These are phyloP conservation scores for Phytophthora sp. DNA, from an alignment of 352 stramenopile genomes.

Conservation along the genomic window DNA sequence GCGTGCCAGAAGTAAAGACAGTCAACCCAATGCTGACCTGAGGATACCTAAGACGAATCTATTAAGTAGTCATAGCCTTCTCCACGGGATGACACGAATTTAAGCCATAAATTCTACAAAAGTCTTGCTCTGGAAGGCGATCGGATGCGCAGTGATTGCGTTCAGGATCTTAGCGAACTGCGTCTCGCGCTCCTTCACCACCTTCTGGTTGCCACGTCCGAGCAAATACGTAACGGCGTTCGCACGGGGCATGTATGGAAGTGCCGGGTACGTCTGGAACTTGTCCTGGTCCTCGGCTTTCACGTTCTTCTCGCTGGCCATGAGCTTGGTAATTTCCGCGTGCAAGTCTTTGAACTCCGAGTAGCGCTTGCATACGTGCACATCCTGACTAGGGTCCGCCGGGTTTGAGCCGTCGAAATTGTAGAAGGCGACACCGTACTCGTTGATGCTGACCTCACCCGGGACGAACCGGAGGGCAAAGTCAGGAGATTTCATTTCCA, in stretches of 20 bases:
- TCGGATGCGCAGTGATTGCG: constrained; percentile 58
- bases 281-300: constrained; percentile 47
- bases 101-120: constrained; percentile 62
- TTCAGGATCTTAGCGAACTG: constrained; percentile 75
- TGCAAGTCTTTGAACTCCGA: constrained; percentile 81
- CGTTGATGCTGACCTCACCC: constrained; percentile 49
- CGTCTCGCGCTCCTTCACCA: constrained; percentile 63
- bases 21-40: too few species aligned
- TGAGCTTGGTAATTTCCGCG: constrained; percentile 52
- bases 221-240: constrained; percentile 50
- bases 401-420: constrained; percentile 57
- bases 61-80: too few species aligned
- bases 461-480: constrained; percentile 46
- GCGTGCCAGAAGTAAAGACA: too few species aligned
- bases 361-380: constrained; percentile 70
- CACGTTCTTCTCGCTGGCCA: constrained; percentile 66
- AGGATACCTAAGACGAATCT: too few species aligned
- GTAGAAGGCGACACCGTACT: constrained; percentile 68
- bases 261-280: constrained; percentile 64
- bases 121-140: constrained; percentile 49
- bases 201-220: constrained; percentile 51
- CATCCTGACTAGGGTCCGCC: constrained; percentile 46
- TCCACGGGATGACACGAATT: constrained; percentile 3
- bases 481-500: constrained; percentile 28
- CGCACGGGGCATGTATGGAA: constrained; percentile 59